Percentiles rank a stretch among this genome's conserved stretches.
Conservation (phyloP, 257 asterid species). For the Scutellaria minor region DNA sequence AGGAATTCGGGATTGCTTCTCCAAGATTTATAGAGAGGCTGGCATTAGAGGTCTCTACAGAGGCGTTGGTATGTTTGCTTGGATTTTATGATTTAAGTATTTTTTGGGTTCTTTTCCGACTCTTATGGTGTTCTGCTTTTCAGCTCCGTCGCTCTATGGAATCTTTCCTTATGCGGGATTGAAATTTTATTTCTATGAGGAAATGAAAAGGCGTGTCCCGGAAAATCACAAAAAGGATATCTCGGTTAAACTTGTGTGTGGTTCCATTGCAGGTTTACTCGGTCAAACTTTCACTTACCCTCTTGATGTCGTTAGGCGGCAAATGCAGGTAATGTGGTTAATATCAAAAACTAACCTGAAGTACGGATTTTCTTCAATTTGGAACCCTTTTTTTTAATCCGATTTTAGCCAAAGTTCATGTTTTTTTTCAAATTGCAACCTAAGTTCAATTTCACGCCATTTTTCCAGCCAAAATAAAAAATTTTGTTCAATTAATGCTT, state of each 20-base stretch:
- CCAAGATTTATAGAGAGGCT: conserved; percentile 78
- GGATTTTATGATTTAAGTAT: neutral
- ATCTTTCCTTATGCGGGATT: conserved; percentile 94
- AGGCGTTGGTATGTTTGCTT: conserved; percentile 74
- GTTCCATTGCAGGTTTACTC: conserved; percentile 88
- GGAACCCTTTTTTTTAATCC: too few species aligned
- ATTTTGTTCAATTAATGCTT: too few species aligned
- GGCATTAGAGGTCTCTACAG: conserved; percentile 85
- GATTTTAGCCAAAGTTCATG: too few species aligned
- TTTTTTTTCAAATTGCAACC: too few species aligned
- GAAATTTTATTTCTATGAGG: conserved; percentile 91
- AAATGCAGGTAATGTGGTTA: conserved; percentile 78
- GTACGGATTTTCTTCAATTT: too few species aligned
- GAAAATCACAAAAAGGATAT: conserved; percentile 73
- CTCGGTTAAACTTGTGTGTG: conserved; percentile 81
- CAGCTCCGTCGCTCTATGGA: conserved; percentile 95
- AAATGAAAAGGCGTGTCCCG: conserved; percentile 86
- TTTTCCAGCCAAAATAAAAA: too few species aligned
- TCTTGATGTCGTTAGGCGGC: conserved; percentile 88
- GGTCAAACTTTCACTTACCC: conserved; percentile 98
- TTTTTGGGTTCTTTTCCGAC: conserved; percentile 26
- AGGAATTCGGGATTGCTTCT: conserved; percentile 87
- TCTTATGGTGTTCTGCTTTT: neutral
- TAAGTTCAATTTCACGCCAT: too few species aligned
- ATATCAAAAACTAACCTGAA: too few species aligned